A percentile compares a stretch with the other conserved stretches of the same genome.
These are phyloP conservation scores for Microbotryum lychnidis-dioicae DNA, from an alignment of 1,284 basidiomycete species.

Conservation along the genomic window DNA sequence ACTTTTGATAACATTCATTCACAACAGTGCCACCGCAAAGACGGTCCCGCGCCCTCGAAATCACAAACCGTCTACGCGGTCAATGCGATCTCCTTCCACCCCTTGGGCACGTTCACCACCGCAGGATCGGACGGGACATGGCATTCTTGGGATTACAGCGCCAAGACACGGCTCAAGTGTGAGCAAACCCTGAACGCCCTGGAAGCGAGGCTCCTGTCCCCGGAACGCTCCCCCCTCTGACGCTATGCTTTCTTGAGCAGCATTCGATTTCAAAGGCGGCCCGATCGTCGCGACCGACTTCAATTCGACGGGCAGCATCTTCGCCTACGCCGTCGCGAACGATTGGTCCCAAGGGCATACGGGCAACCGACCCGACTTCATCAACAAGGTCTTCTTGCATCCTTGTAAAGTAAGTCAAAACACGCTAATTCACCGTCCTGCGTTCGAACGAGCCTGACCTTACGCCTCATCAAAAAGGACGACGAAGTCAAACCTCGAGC, in stretches of 20 bases:
- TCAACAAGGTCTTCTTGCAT: slow-evolving; percentile 83
- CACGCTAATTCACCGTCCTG: too few species aligned
- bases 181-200: slow-evolving; percentile 33
- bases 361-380: slow-evolving; percentile 68
- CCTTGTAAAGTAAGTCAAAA: slow-evolving; percentile 55
- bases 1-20: background rate
- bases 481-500: too few species aligned
- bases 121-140: slow-evolving; percentile 78
- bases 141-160: slow-evolving; percentile 84
- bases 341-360: slow-evolving; percentile 64
- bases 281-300: slow-evolving; percentile 67
- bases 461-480: too few species aligned
- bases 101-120: slow-evolving; percentile 88
- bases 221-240: background rate
- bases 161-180: slow-evolving; percentile 82
- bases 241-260: slow-evolving; percentile 41
- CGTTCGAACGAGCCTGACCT: too few species aligned
- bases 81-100: slow-evolving; percentile 82
- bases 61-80: slow-evolving; percentile 73
- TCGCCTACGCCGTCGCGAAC: slow-evolving; percentile 55
- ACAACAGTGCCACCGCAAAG: slow-evolving; percentile 28
- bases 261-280: slow-evolving; percentile 59
- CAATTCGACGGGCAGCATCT: slow-evolving; percentile 74
- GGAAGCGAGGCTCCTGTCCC: background rate
- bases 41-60: slow-evolving; percentile 25